These are phyloP conservation scores for Penicillium olsonii DNA, from an alignment of 2,329 filamentous ascomycete species.

Conservation along the genomic window DNA sequence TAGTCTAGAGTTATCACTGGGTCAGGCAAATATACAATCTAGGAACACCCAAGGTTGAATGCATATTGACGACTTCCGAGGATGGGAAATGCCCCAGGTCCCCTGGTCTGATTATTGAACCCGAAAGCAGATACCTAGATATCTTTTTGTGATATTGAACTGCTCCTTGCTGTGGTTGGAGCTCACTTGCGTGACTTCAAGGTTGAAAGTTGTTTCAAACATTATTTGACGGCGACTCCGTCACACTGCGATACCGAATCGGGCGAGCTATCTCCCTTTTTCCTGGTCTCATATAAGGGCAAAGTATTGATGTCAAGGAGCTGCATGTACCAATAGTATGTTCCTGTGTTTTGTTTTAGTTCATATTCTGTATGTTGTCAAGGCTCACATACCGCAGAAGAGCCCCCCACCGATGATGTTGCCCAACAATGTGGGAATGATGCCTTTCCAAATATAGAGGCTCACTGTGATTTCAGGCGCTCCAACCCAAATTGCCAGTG, in stretches of 20 bases:
- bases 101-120: too few species aligned
- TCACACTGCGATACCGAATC: neutral
- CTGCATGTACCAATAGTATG: conserved; percentile 53
- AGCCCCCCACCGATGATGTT: conserved; percentile 57
- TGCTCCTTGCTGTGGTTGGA: too few species aligned
- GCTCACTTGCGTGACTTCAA: too few species aligned
- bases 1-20: too few species aligned
- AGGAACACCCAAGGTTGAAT: too few species aligned
- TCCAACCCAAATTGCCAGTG: conserved; percentile 53
- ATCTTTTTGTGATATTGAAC: too few species aligned
- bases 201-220: too few species aligned
- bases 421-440: conserved; percentile 56
- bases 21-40: too few species aligned
- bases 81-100: too few species aligned
- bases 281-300: conserved; percentile 17
- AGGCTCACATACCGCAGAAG: conserved; percentile 48
- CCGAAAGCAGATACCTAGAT: too few species aligned
- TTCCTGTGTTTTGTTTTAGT: conserved; percentile 18
- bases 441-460: conserved; percentile 60
- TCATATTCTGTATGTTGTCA: neutral
- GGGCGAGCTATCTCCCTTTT: neutral
- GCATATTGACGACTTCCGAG: too few species aligned
- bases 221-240: neutral
- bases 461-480: conserved; percentile 48
- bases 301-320: conserved; percentile 28